phyloP scores from a whole-genome alignment of 805 yeast genomes.

The Dipodascus geniculatus region DNA sequence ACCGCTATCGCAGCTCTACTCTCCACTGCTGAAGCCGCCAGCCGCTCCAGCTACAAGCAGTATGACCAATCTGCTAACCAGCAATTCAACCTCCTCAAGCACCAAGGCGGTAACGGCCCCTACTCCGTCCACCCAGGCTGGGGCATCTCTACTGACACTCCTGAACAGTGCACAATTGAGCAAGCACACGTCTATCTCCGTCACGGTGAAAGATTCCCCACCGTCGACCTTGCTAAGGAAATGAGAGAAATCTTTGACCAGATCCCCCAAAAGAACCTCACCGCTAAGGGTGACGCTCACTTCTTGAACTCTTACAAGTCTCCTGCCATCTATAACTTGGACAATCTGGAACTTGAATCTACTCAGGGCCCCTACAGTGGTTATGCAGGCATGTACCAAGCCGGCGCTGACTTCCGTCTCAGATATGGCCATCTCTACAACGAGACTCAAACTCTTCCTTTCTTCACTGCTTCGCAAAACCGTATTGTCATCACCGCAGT shows the following conservation, averaged over 20 bases:
- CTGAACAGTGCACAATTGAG: slow-evolving; percentile 38
- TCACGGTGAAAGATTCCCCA: slow-evolving; percentile 50
- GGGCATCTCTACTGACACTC: slow-evolving; percentile 43
- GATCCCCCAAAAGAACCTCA: slow-evolving; percentile 13
- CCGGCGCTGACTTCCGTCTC: slow-evolving; percentile 38
- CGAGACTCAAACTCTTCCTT: slow-evolving; percentile 29
- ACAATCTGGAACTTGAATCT: slow-evolving; percentile 40
- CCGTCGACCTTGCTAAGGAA: slow-evolving; percentile 5
- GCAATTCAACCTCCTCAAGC: slow-evolving; percentile 36
- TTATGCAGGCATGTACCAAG: slow-evolving; percentile 33
- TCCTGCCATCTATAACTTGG: slow-evolving; percentile 28
- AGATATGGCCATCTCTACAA: slow-evolving; percentile 39
- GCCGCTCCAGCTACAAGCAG: background rate
- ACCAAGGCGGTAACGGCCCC: slow-evolving; percentile 44
- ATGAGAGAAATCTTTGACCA: slow-evolving; percentile 5
- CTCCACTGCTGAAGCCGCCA: background rate
- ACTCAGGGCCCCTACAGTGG: slow-evolving; percentile 43
- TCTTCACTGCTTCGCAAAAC: slow-evolving; percentile 44
- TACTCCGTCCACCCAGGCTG: slow-evolving; percentile 37
- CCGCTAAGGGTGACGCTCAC: slow-evolving; percentile 30
- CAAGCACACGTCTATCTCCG: slow-evolving; percentile 43
- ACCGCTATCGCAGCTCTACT: background rate
- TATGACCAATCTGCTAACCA: slow-evolving; percentile 21
- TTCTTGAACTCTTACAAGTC: slow-evolving; percentile 39
- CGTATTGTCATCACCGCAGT: slow-evolving; percentile 46